These are phyloP conservation scores for Coemansia sp. DNA, from an alignment of 192 early-diverging fungal genomes.

Conservation along the genomic window DNA sequence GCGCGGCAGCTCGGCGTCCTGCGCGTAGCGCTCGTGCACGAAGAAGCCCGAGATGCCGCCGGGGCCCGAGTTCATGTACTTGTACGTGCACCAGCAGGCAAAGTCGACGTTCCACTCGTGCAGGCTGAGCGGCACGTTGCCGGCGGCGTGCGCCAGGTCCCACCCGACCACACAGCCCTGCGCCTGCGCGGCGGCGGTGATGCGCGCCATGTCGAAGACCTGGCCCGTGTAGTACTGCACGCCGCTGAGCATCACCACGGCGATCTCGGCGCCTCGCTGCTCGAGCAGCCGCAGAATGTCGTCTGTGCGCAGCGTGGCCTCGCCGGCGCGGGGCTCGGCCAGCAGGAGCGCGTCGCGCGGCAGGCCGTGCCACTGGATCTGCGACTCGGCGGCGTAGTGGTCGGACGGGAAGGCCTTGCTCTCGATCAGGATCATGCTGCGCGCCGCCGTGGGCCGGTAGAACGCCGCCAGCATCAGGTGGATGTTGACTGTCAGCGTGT, in stretches of 20 bases:
- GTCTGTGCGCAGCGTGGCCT: constrained; percentile 69
- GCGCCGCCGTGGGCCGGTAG: constrained; percentile 77
- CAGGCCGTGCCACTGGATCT: constrained; percentile 81
- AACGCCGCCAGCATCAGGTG: constrained; percentile 92
- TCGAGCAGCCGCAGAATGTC: constrained; percentile 82
- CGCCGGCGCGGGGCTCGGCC: constrained; percentile 74
- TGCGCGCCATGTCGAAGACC: constrained; percentile 82
- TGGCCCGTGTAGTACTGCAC: constrained; percentile 97
- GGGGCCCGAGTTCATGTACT: constrained; percentile 98
- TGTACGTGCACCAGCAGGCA: constrained; percentile 99
- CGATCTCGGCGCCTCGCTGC: constrained; percentile 73
- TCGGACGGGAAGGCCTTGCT: constrained; percentile 94
- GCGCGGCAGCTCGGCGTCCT: constrained; percentile 60
- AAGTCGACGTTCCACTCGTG: constrained; percentile 98
- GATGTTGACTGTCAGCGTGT: constrained; percentile 89
- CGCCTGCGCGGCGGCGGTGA: constrained; percentile 79
- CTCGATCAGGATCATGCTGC: constrained; percentile 91
- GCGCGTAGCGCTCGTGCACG: constrained; percentile 84
- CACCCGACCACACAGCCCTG: constrained; percentile 91
- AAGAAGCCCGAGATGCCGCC: constrained; percentile 93
- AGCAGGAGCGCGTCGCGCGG: constrained; percentile 74
- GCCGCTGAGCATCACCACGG: constrained; percentile 87
- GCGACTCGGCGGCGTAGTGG: constrained; percentile 90
- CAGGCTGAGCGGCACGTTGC: constrained; percentile 86
- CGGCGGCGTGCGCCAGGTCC: constrained; percentile 95